These are phyloP conservation scores for Verticillium alfalfae DNA, from an alignment of 2,329 filamentous ascomycete species.

Conservation along the genomic window DNA sequence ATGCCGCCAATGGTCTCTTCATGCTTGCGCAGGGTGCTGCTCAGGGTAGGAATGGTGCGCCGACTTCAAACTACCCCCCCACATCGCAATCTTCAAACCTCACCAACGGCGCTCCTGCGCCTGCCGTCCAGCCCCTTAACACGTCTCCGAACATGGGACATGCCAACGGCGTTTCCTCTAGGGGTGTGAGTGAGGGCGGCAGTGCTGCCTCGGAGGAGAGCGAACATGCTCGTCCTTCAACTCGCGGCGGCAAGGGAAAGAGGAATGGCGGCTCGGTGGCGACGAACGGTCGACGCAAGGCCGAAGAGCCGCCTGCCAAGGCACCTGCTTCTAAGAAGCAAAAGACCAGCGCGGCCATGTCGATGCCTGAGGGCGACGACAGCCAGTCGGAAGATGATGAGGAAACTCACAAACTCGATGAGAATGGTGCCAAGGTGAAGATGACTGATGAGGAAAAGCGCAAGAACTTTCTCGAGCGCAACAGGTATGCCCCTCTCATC, in stretches of 20 bases:
- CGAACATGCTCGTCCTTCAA: constrained; percentile 59
- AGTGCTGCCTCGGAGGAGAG: constrained; percentile 70
- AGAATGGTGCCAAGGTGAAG: constrained; percentile 60
- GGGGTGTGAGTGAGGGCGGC: constrained; percentile 60
- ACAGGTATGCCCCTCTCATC: constrained; percentile 59
- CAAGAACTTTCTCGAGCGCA: constrained; percentile 95
- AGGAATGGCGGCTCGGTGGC: constrained; percentile 43
- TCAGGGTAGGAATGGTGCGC: constrained; percentile 60
- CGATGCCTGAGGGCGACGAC: constrained; percentile 15
- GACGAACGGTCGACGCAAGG: constrained; percentile 70
- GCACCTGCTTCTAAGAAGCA: constrained; percentile 63
- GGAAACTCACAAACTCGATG: constrained; percentile 49
- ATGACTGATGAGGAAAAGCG: constrained; percentile 99
- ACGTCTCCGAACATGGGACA: constrained; percentile 46
- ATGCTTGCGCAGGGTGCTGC: constrained; percentile 81
- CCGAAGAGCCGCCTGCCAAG: constrained; percentile 61
- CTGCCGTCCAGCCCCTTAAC: constrained; percentile 26
- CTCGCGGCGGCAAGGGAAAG: constrained; percentile 65
- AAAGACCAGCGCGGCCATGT: constrained; percentile 47
- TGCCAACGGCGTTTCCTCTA: constrained; percentile 34
- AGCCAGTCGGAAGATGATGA: constrained; percentile 33
- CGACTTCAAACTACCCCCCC: constrained; percentile 41
- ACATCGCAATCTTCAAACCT: constrained; percentile 41
- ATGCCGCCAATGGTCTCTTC: constrained; percentile 90
- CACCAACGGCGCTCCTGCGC: constrained; percentile 37